Evolutionary conservation across 495 filamentous ascomycete species (phyloP).

Genomic region (Corynascus novoguineensis): DNA sequence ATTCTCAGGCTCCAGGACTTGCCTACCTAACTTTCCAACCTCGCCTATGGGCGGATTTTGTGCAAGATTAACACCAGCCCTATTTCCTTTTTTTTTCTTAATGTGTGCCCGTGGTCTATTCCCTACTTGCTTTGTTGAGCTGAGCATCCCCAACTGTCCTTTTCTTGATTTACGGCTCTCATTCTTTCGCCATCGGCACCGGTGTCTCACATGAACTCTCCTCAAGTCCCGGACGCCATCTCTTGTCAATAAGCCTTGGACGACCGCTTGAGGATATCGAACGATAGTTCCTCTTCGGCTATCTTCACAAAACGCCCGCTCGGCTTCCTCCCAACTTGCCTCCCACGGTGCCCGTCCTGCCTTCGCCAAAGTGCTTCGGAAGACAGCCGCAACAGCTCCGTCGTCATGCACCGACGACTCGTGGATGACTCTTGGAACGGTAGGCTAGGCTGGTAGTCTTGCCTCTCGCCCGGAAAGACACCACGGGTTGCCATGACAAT

Average conservation of each 20-base stretch:
- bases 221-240: too few relatives aligned
- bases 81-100: neutral
- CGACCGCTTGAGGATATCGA: too few relatives aligned
- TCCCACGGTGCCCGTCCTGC: too few relatives aligned
- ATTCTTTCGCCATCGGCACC: neutral
- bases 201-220: too few relatives aligned
- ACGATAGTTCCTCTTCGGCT: too few relatives aligned
- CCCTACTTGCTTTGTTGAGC: neutral
- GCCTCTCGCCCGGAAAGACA: neutral
- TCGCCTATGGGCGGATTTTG: neutral
- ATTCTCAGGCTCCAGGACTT: too few relatives aligned
- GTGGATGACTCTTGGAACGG: slow-evolving; percentile 12
- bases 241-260: too few relatives aligned
- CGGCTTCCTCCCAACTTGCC: too few relatives aligned
- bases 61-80: neutral
- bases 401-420: slow-evolving; percentile 15
- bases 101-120: neutral
- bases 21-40: slow-evolving; percentile 1
- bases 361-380: neutral
- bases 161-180: neutral
- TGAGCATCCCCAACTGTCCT: neutral
- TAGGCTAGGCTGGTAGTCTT: slow-evolving; percentile 22
- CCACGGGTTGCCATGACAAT: neutral
- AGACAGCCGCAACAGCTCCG: neutral
- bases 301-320: too few relatives aligned